A percentile compares a stretch with the other conserved stretches of the same genome.
Conservation (phyloP, 768 basidiomycete genomes). For the Scleroderma bovista region DNA sequence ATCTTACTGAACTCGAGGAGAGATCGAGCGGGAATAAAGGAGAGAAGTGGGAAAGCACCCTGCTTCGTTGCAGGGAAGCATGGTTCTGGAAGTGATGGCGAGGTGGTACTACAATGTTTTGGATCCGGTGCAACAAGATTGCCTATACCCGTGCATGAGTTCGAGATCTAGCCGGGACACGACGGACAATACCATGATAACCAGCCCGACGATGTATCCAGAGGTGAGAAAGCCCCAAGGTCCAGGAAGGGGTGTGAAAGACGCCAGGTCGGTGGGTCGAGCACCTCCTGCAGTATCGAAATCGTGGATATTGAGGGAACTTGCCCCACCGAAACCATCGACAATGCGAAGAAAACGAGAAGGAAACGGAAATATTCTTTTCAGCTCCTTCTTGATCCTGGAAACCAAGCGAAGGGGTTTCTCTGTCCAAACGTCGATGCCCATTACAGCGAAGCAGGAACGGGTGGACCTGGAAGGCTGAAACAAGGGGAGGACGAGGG, state of each 20-base stretch:
- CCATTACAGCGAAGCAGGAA: background rate
- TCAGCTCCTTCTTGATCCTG: conserved; percentile 18
- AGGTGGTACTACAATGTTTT: conserved; percentile 71
- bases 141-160: conserved; percentile 36
- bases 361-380: conserved; percentile 30
- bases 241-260: conserved; percentile 38
- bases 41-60: conserved; percentile 17
- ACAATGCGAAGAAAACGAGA: conserved; percentile 21
- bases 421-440: background rate
- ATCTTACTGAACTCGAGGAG: conserved; percentile 51
- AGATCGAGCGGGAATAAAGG: conserved; percentile 63
- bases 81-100: conserved; percentile 25
- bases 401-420: conserved; percentile 1
- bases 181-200: conserved; percentile 50
- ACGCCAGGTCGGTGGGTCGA: conserved; percentile 8
- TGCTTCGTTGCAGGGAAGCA: conserved; percentile 20
- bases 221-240: conserved; percentile 73
- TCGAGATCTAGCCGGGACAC: background rate
- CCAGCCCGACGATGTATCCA: conserved; percentile 61
- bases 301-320: conserved; percentile 2
- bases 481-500: too few relatives aligned
- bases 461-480: too few relatives aligned
- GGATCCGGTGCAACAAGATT: conserved; percentile 67
- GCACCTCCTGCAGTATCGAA: background rate
- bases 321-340: conserved; percentile 20